phyloP scores from a whole-genome alignment of 352 stramenopile genomes.

The Pythium guiyangense region DNA sequence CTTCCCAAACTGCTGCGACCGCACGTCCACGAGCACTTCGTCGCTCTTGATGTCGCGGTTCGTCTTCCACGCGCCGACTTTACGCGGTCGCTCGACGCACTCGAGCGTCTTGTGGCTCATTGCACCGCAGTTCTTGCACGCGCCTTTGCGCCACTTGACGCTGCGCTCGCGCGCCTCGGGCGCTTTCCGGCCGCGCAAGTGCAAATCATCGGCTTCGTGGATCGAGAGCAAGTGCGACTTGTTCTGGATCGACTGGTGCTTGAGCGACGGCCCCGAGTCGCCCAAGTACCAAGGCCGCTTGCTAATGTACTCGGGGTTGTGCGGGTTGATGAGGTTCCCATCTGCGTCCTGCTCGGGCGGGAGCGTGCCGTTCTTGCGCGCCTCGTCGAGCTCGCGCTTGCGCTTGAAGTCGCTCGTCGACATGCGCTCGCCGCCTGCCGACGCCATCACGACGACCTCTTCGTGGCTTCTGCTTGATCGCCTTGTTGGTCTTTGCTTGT shows the following conservation, averaged over 20 bases:
- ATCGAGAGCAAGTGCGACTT: conserved; percentile 89
- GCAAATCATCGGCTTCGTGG: conserved; percentile 85
- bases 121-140: conserved; percentile 94
- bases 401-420: conserved; percentile 81
- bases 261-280: conserved; percentile 90
- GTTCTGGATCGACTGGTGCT: conserved; percentile 93
- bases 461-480: not conserved
- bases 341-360: conserved; percentile 86
- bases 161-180: conserved; percentile 7
- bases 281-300: conserved; percentile 99
- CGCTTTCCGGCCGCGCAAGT: conserved; percentile 38
- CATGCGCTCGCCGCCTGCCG: conserved; percentile 59
- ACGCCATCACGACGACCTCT: conserved; percentile 36
- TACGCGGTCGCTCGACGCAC: conserved; percentile 91
- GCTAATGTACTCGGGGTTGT: conserved; percentile 99
- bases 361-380: conserved; percentile 84
- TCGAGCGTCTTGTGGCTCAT: conserved; percentile 91
- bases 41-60: conserved; percentile 86
- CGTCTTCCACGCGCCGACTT: conserved; percentile 91
- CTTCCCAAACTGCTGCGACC: conserved; percentile 89
- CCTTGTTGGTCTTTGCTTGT: not conserved
- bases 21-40: conserved; percentile 81
- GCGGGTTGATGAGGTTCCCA: conserved; percentile 98
- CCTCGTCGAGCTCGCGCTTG: conserved; percentile 88
- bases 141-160: conserved; percentile 84